These are phyloP conservation scores for Kwoniella bestiolae DNA, from an alignment of 768 basidiomycete genomes.

Conservation along the genomic window DNA sequence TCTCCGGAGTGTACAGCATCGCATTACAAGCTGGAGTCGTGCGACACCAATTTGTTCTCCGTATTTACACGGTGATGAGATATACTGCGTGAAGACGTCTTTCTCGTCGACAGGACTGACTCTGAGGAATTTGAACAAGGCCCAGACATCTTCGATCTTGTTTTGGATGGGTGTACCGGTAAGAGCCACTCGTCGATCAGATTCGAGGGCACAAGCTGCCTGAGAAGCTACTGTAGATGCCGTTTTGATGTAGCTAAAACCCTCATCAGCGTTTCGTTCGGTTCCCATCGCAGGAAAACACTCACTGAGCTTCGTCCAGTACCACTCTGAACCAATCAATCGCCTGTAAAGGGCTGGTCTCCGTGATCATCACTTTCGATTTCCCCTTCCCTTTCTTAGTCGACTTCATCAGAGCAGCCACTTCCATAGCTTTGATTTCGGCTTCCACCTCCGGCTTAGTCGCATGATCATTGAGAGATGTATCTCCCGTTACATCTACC, in stretches of 20 bases:
- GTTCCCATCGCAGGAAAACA: too few species aligned
- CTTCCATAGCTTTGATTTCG: constrained; percentile 51
- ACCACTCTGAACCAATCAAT: constrained; percentile 97
- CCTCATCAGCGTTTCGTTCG: constrained; percentile 6
- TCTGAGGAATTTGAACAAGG: constrained; percentile 92
- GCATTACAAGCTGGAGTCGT: constrained; percentile 96
- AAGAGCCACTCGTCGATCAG: constrained; percentile 88
- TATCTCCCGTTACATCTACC: constrained; percentile 71
- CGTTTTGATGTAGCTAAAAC: constrained; percentile 88
- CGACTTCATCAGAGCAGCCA: constrained; percentile 64
- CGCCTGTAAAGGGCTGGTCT: constrained; percentile 84
- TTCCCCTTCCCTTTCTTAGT: constrained; percentile 66
- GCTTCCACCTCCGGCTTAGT: constrained; percentile 53
- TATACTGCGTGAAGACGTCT: constrained; percentile 86
- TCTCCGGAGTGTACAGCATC: constrained; percentile 90
- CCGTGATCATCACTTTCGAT: constrained; percentile 60
- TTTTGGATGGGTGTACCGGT: constrained; percentile 99
- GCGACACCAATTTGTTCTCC: constrained; percentile 81
- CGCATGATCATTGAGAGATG: constrained; percentile 63
- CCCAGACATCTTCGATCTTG: constrained; percentile 97
- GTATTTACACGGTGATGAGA: constrained; percentile 89
- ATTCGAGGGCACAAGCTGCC: constrained; percentile 91
- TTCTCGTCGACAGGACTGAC: constrained; percentile 92
- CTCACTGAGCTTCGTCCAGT: constrained; percentile 92
- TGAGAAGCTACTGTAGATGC: constrained; percentile 89